Base-by-base conservation (phyloP, 2,329 filamentous ascomycete species). In the Monosporascus sp. region DNA sequence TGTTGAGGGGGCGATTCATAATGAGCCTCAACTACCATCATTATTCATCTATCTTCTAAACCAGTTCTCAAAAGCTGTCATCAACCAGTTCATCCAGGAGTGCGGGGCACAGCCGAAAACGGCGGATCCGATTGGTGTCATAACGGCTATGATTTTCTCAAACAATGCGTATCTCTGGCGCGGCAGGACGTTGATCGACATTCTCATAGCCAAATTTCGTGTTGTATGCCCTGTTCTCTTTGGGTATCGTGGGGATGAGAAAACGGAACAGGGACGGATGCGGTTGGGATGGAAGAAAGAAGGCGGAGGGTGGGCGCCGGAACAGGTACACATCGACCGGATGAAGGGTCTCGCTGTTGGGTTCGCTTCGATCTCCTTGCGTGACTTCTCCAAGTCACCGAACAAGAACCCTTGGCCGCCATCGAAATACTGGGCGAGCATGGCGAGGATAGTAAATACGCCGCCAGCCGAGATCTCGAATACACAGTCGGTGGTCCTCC, bases 201-300 rank as follows among this genome's bases (percentile, higher is more conserved):
- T 97, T 54, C 77, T 97, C 31, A 86, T 96, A 63, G 86, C 92
- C 51, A 97, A 97, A 69, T 88, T 89, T 63, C 84, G 91, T 54
- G 77, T 88, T 17, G 78, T 83, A 3, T 96, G 90, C 62, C 93
- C 94, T 0, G 85, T 91, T 1, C 75, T 99, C 0, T 97, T 95
- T 67, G 93, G 93, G 18, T 83, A 92, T 58, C 80, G 83, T 44
- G 92, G 90, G 24, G 84, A 77, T 56, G 90, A 96, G 67, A 84
- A 79, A 56, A 95, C 85, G 1, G 79, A 84, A 46, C 75, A 76
- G 11, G 90, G 90, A 1, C 81, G 85, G 14, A 60, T 70, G 18
- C 78, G 81, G n/a, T 70, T 96, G 2, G 90, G 90, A 0, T 96
- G 90, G 90, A 80, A 77, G 69, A 82, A 77, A 58, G 79, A 83